Evolutionary conservation across 2,329 filamentous ascomycete genomes (phyloP).

Genomic region (Phialocephala subalpina): DNA sequence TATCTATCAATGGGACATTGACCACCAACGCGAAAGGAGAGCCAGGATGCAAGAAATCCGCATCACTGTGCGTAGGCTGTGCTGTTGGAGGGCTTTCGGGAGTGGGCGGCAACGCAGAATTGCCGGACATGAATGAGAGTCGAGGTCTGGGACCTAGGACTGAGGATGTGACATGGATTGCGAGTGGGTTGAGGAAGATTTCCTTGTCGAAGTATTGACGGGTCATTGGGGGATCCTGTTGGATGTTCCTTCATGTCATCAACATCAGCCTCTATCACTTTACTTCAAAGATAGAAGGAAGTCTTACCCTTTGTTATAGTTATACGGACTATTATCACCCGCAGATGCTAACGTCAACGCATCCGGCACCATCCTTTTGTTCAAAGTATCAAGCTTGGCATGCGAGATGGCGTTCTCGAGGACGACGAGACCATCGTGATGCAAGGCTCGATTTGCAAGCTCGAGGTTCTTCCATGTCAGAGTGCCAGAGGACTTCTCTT

Average conservation of each 20-base stretch:
- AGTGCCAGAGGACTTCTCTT: constrained; percentile 13
- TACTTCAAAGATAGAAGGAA: background rate
- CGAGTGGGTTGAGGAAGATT: constrained; percentile 64
- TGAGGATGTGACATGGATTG: constrained; percentile 62
- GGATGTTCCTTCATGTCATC: constrained; percentile 53
- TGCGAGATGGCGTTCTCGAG: constrained; percentile 61
- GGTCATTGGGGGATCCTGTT: constrained; percentile 65
- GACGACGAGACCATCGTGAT: constrained; percentile 64
- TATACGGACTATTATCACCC: constrained; percentile 64
- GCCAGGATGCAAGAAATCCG: constrained; percentile 62
- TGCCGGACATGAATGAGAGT: constrained; percentile 66
- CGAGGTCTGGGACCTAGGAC: constrained; percentile 62
- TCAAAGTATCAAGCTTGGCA: constrained; percentile 60
- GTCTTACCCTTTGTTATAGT: constrained; percentile 64
- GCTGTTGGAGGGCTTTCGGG: constrained; percentile 49
- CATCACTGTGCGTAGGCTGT: constrained; percentile 67
- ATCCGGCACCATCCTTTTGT: constrained; percentile 66
- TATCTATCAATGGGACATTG: constrained; percentile 47
- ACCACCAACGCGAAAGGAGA: constrained; percentile 50
- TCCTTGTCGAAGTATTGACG: constrained; percentile 55
- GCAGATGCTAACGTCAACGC: constrained; percentile 57
- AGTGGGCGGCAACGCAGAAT: constrained; percentile 61
- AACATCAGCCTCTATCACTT: constrained; percentile 10
- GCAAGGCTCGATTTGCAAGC: constrained; percentile 58
- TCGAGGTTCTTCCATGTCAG: constrained; percentile 57